These are phyloP conservation scores for Amyloporia xantha DNA, from an alignment of 768 basidiomycete genomes.

Conservation along the genomic window DNA sequence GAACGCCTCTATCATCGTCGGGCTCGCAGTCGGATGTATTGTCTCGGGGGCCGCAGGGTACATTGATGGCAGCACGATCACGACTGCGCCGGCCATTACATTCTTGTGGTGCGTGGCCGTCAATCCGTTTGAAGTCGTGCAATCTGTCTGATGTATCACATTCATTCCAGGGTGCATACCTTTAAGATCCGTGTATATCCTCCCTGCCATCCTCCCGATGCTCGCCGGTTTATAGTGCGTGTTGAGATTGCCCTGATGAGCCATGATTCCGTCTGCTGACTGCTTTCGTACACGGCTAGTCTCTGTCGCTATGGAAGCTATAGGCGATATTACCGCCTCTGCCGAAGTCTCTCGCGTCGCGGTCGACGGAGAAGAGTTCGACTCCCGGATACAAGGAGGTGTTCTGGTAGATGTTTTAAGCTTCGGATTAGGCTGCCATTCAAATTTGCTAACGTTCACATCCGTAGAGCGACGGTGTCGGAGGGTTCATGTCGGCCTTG, in stretches of 20 bases:
- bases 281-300: constrained; percentile 37
- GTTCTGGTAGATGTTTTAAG: constrained; percentile 50
- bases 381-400: constrained; percentile 78
- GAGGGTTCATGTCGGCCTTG: constrained; percentile 71
- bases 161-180: constrained; percentile 50
- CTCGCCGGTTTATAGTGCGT: constrained; percentile 51
- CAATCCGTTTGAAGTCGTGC: background rate
- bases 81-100: constrained; percentile 67
- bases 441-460: no score
- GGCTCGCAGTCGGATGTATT: constrained; percentile 71
- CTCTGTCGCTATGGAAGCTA: constrained; percentile 75
- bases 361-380: constrained; percentile 72
- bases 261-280: background rate
- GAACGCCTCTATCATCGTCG: constrained; percentile 72
- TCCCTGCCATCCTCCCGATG: constrained; percentile 58
- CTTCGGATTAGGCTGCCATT: no score
- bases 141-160: background rate
- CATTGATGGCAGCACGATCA: constrained; percentile 60
- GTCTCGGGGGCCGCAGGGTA: constrained; percentile 78
- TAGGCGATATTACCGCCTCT: constrained; percentile 78
- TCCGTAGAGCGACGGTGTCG: constrained; percentile 69
- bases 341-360: constrained; percentile 74
- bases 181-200: constrained; percentile 76
- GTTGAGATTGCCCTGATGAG: background rate
- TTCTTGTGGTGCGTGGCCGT: constrained; percentile 55